A percentile compares a stretch with the other conserved stretches of the same genome.
These are phyloP conservation scores for Hypoxylon sp. DNA, from an alignment of 2,329 filamentous ascomycete species.

Conservation along the genomic window DNA sequence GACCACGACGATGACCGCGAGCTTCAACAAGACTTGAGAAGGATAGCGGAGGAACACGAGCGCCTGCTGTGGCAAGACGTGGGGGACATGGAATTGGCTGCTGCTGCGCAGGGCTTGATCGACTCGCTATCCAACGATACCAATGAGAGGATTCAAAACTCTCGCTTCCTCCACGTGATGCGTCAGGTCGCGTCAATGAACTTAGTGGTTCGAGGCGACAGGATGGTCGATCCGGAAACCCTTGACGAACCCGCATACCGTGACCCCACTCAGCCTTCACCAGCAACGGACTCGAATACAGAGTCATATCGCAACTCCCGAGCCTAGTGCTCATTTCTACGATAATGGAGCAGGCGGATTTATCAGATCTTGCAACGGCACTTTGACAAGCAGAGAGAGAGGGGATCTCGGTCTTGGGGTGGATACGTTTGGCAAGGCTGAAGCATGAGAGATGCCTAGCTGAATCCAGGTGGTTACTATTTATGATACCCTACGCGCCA, in stretches of 20 bases:
- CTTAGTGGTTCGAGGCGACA: constrained; percentile 78
- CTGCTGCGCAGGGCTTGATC: constrained; percentile 78
- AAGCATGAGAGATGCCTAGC: not conserved
- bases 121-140: constrained; percentile 76
- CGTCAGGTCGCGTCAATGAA: constrained; percentile 78
- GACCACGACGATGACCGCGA: too few species aligned
- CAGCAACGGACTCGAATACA: not conserved
- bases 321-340: not conserved
- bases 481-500: not conserved
- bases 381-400: not conserved
- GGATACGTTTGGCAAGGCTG: not conserved
- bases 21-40: too few species aligned
- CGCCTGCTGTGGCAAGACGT: constrained; percentile 53
- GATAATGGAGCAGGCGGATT: not conserved
- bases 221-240: constrained; percentile 62
- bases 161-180: constrained; percentile 82
- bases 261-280: not conserved
- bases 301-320: not conserved
- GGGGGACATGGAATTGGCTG: constrained; percentile 77
- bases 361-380: not conserved
- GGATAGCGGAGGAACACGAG: too few species aligned
- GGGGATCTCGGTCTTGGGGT: not conserved
- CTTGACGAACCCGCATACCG: not conserved
- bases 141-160: constrained; percentile 81
- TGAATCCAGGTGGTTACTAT: not conserved